phyloP scores from a whole-genome alignment of 2,329 filamentous ascomycete genomes.

The Thielaviopsis musarum region DNA sequence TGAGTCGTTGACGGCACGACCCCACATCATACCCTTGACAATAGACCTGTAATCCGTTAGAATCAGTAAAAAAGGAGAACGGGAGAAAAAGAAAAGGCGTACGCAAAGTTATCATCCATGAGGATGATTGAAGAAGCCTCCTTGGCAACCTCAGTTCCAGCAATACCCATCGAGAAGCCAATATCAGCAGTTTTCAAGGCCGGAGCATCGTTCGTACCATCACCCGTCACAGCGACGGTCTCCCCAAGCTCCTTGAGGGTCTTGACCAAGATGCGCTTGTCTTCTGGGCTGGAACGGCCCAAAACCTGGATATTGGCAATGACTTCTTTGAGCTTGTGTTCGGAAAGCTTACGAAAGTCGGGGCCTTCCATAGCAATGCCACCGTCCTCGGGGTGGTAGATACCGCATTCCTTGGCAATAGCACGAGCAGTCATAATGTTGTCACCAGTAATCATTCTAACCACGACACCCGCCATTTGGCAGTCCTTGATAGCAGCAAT shows the following conservation, averaged over 20 bases:
- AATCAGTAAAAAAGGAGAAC: neutral
- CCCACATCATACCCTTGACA: slow-evolving; percentile 46
- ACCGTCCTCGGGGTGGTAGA: slow-evolving; percentile 33
- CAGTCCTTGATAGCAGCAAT: slow-evolving; percentile 46
- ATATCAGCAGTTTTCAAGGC: slow-evolving; percentile 45
- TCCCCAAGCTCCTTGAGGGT: slow-evolving; percentile 45
- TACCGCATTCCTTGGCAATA: slow-evolving; percentile 58
- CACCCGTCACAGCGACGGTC: slow-evolving; percentile 41
- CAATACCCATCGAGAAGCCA: slow-evolving; percentile 45
- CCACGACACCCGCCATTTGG: slow-evolving; percentile 46
- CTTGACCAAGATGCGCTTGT: slow-evolving; percentile 46
- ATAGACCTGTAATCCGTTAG: slow-evolving; percentile 18
- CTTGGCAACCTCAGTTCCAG: slow-evolving; percentile 45
- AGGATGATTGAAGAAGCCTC: slow-evolving; percentile 46
- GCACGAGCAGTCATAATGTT: slow-evolving; percentile 56
- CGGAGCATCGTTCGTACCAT: slow-evolving; percentile 45
- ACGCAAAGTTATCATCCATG: slow-evolving; percentile 35
- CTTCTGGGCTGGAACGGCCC: slow-evolving; percentile 48
- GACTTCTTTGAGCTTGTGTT: slow-evolving; percentile 39
- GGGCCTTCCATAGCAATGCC: slow-evolving; percentile 54
- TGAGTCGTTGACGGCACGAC: slow-evolving; percentile 44
- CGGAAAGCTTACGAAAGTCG: slow-evolving; percentile 43
- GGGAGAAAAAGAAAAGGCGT: slow-evolving; percentile 14
- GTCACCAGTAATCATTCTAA: slow-evolving; percentile 59
- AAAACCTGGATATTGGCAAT: slow-evolving; percentile 46